Evolutionary conservation across 2,329 filamentous ascomycete genomes (phyloP).

Genomic region (Talaromyces sp.): DNA sequence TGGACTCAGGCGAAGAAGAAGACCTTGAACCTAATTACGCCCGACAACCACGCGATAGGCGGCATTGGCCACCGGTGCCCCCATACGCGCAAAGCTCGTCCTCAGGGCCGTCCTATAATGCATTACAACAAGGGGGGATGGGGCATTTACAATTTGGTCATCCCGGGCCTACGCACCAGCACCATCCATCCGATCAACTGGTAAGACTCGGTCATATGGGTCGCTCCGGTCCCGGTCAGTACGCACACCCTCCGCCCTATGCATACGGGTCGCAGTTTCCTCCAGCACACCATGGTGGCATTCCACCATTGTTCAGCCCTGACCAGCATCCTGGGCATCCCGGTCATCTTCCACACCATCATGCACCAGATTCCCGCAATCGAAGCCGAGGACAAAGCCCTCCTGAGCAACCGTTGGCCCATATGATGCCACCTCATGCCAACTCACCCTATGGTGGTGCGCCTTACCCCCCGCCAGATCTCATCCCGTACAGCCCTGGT

Average conservation of each 20-base stretch:
- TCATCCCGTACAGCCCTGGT: slow-evolving; percentile 33
- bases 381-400: slow-evolving; percentile 28
- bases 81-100: slow-evolving; percentile 38
- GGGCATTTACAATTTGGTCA: slow-evolving; percentile 24
- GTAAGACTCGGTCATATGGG: slow-evolving; percentile 25
- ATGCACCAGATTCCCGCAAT: slow-evolving; percentile 16
- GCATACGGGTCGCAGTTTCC: slow-evolving; percentile 26
- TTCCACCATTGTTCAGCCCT: slow-evolving; percentile 25
- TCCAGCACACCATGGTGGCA: slow-evolving; percentile 20
- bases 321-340: slow-evolving; percentile 23
- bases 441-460: slow-evolving; percentile 26
- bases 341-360: slow-evolving; percentile 22
- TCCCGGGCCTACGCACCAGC: slow-evolving; percentile 19
- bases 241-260: slow-evolving; percentile 23
- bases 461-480: slow-evolving; percentile 31
- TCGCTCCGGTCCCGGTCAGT: slow-evolving; percentile 20
- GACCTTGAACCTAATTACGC: slow-evolving; percentile 46
- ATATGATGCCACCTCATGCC: slow-evolving; percentile 22
- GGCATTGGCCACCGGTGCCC: slow-evolving; percentile 27
- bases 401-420: slow-evolving; percentile 26
- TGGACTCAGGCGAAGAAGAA: slow-evolving; percentile 64
- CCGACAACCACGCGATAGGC: slow-evolving; percentile 29
- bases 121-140: slow-evolving; percentile 25
- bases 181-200: slow-evolving; percentile 29
- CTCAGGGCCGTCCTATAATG: slow-evolving; percentile 35